phyloP scores from a whole-genome alignment of 1,284 basidiomycete genomes.

The Coniophora puteana region DNA sequence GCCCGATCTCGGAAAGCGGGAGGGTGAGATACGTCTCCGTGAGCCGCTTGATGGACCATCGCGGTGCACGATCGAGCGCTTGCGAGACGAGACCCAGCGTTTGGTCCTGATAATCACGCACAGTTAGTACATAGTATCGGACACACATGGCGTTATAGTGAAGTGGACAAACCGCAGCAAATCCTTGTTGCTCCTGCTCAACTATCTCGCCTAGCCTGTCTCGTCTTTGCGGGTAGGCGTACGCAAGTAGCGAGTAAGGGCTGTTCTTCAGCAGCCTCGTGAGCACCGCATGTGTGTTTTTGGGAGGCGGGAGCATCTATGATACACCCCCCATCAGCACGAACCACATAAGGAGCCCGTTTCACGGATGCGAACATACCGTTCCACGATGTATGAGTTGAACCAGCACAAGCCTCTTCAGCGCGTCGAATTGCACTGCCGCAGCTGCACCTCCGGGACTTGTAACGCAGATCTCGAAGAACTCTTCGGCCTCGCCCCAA shows the following conservation, averaged over 20 bases:
- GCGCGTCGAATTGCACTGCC: constrained; percentile 78
- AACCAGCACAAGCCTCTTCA: constrained; percentile 77
- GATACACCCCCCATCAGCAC: too few relatives aligned
- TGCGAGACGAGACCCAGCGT: constrained; percentile 67
- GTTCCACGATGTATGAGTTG: constrained; percentile 74
- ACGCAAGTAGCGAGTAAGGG: constrained; percentile 57
- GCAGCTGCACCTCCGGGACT: constrained; percentile 64
- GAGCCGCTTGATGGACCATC: constrained; percentile 73
- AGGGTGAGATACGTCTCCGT: constrained; percentile 78
- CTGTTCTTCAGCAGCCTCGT: constrained; percentile 57
- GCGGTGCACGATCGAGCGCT: constrained; percentile 61
- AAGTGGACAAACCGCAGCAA: constrained; percentile 40
- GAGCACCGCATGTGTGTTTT: constrained; percentile 60
- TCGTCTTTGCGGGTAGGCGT: constrained; percentile 55
- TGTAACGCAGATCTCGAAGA: constrained; percentile 73
- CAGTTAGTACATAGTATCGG: constrained; percentile 10
- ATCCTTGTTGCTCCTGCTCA: constrained; percentile 51
- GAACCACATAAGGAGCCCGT: constrained; percentile 2
- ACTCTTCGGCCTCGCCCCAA: constrained; percentile 66
- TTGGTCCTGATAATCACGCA: constrained; percentile 47
- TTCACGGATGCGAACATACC: constrained; percentile 30
- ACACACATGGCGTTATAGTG: background rate
- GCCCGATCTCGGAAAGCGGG: constrained; percentile 64
- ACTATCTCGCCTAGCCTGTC: constrained; percentile 39
- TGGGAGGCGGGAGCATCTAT: constrained; percentile 56